Evolutionary conservation across 176 grass and related monocot genomes (phyloP).

Genomic region (Phoenix dactylifera): DNA sequence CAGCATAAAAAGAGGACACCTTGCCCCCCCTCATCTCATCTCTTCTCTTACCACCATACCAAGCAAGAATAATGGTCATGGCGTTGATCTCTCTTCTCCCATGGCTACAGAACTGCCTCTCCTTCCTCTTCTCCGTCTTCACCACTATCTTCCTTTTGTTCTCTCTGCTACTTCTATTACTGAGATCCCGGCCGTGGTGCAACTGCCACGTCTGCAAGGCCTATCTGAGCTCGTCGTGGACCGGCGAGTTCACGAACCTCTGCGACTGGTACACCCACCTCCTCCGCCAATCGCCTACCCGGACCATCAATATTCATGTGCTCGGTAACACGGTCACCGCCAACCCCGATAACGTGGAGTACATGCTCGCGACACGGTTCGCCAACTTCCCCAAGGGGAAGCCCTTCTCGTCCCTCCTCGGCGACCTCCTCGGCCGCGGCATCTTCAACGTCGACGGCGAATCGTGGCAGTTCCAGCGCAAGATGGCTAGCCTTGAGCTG

Average conservation of each 20-base stretch:
- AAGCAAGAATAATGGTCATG: too few relatives aligned
- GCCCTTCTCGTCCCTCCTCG: slow-evolving; percentile 12
- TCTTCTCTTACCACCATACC: too few relatives aligned
- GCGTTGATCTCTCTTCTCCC: too few relatives aligned
- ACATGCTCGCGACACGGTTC: slow-evolving; percentile 19
- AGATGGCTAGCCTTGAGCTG: slow-evolving; percentile 20
- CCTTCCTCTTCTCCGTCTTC: too few relatives aligned
- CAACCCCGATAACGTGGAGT: slow-evolving; percentile 21
- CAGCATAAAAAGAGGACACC: too few relatives aligned
- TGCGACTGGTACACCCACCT: too few relatives aligned
- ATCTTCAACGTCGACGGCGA: slow-evolving; percentile 26
- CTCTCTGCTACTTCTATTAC: background rate
- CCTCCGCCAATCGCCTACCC: too few relatives aligned
- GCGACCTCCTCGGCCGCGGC: slow-evolving; percentile 17
- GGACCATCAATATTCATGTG: too few relatives aligned
- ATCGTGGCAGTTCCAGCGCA: slow-evolving; percentile 20
- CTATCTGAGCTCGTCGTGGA: slow-evolving; percentile 11
- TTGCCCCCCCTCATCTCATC: too few relatives aligned
- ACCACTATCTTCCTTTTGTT: background rate
- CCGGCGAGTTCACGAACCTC: background rate
- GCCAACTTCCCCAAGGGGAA: slow-evolving; percentile 22
- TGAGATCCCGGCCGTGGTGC: slow-evolving; percentile 1
- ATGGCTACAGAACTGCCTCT: too few relatives aligned
- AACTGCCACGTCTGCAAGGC: slow-evolving; percentile 4
- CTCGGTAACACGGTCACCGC: slow-evolving; percentile 10